Evolutionary conservation across 73 alveolate species (phyloP), one percentile per base, ranked within the genome.

Genomic region (Paramecium primaurelia): DNA sequence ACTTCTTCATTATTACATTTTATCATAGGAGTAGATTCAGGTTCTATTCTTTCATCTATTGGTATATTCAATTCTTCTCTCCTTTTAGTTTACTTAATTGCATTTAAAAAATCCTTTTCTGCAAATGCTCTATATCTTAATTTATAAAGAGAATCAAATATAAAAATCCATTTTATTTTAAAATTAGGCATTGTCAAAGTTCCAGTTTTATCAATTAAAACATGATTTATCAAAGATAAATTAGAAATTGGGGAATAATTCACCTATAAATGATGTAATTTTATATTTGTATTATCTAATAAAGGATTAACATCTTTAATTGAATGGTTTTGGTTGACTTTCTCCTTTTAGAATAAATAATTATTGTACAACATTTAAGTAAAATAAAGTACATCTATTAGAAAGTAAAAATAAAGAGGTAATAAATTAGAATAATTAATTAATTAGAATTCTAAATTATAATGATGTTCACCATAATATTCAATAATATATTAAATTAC

Each of bases 141-240:
- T 80, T 80, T 80, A 26, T 45, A 80, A 8, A 80, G 58, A 4
- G 71, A 44, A 49, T 80, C 91, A 45, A 45, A 80, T 0, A 80
- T 80, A 14, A 80, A 80, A 2, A 80, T 80, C 64, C 47, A 80
- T 42, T 80, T 89, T 20, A 89, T 83, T 45, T 68, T 64, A 89
- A 89, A 89, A 18, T 45, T 28, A 25, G 75, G 77, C 2, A 22
- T 60, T n/a, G 94, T 89, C 77, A 89, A 30, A 4, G 94, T 89
- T 2, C 94, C 94, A 38, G 94, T 89, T 49, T 89, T 89, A 89
- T 89, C 94, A 40, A 89, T 59, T 16, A 89, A 28, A 4, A 71
- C 84, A 30, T 89, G 94, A 16, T 89, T 89, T 12, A 83, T 54
- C 37, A 89, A 47, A 4, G 94, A 40, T 42, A 89, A 59, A 45